These are phyloP conservation scores for Lasiodiplodia sp. DNA, from an alignment of 2,329 filamentous ascomycete species.

Conservation along the genomic window DNA sequence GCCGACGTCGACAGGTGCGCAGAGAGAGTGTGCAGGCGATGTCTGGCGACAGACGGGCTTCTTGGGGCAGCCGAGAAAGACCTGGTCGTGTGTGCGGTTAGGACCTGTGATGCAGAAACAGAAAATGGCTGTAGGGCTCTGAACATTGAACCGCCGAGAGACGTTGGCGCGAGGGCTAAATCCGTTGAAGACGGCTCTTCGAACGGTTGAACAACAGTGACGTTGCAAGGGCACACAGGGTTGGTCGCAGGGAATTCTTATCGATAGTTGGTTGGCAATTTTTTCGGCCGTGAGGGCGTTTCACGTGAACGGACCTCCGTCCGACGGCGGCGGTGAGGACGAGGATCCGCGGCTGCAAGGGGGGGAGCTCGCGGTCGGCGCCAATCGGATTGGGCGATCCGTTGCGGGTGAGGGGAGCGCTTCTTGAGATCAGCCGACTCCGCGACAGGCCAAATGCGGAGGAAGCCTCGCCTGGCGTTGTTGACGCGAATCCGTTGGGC, in stretches of 20 bases:
- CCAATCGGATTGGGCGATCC: conserved; percentile 23
- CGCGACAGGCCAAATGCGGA: conserved; percentile 2
- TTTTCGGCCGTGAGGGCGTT: conserved; percentile 19
- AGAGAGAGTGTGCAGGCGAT: conserved; percentile 16
- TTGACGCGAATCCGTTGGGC: conserved; percentile 5
- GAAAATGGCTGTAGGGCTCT: conserved; percentile 35
- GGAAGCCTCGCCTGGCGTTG: background rate
- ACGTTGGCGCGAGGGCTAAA: conserved; percentile 13
- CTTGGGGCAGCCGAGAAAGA: conserved; percentile 26
- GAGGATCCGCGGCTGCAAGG: conserved; percentile 16
- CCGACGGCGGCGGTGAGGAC: conserved; percentile 25
- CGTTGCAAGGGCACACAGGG: conserved; percentile 11
- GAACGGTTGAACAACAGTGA: conserved; percentile 28
- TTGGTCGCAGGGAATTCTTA: conserved; percentile 18
- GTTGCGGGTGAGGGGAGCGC: conserved; percentile 15
- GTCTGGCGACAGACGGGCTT: conserved; percentile 26
- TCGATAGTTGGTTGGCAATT: conserved; percentile 23
- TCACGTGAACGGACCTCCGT: conserved; percentile 23
- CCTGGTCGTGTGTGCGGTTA: conserved; percentile 29
- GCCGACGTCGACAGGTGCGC: conserved; percentile 28
- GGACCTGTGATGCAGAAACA: conserved; percentile 17
- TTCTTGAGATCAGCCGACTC: conserved; percentile 12
- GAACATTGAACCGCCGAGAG: conserved; percentile 21
- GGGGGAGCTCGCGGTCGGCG: conserved; percentile 6
- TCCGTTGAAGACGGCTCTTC: conserved; percentile 12